Base-by-base conservation (phyloP, 2,329 filamentous ascomycete genomes). In the Fusarium fracticaudum region DNA sequence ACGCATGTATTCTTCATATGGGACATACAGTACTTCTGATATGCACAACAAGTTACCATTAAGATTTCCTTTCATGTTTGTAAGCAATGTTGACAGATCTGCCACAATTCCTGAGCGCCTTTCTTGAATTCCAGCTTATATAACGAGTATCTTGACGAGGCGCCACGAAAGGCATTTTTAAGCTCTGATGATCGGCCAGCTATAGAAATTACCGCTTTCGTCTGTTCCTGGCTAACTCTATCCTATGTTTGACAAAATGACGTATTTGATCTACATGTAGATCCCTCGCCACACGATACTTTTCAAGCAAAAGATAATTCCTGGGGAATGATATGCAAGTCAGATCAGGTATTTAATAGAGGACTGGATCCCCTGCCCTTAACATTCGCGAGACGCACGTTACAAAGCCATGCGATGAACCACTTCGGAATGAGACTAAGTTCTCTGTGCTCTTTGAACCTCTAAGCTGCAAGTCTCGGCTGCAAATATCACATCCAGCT, bases 351-450 rank as follows among this genome's bases (percentile, higher is more conserved):
- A 15, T 11, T 17, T 45, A 35, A 45, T 33, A 58, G 8, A 22
- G 10, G 8, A 2, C 3, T 6, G 12, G 3, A 1, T 9, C 4
- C 22, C 54, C 7, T 22, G 17, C 1, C 12, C 5, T 50, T n/a
- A 0, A 7, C 14, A 5, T 18, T 13, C 2, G 47, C 0, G 20
- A n/a, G 3, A 12, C 4, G 4, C 4, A 6, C 0, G 4, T 17
- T 31, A 22, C 14, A 3, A 31, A 17, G 4, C n/a, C 14, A 31
- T 12, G 14, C 20, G 7, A 12, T 3, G 1, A 13, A 4, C 15
- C 15, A 1, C 9, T 22, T 29, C 18, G 13, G 7, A 22, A 29
- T 15, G 45, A 48, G 45, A 48, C 3, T 0, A 37, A 18, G 15
- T 37, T 37, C 17, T 18, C 35, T 37, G 4, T 11, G 9, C 18